Base-by-base conservation (phyloP, 192 early-diverging fungal genomes). In the Coemansia interrupta region DNA sequence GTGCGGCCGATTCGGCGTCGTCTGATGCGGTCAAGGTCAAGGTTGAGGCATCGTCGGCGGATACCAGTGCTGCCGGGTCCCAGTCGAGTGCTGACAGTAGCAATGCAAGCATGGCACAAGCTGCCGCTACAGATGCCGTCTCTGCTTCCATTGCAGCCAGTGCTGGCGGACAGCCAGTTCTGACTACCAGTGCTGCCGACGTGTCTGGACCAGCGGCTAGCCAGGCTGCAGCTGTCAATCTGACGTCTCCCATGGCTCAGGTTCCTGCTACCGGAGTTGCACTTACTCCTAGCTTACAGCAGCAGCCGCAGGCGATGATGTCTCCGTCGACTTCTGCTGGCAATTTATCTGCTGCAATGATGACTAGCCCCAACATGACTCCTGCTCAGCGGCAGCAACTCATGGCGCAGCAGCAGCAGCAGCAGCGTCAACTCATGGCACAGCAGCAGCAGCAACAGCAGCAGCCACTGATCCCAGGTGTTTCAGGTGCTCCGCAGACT, bases 311-410 rank as follows among this genome's bases (percentile, higher is more conserved):
- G 13, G 51, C 51, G 38, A 9, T 54, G 9, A n/a, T 61, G 19
- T 48, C 61, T n/a, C 60, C 50, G 22, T 18, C 22, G 13, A 12
- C 49, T 5, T 53, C 63, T 24, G 47, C 49, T 18, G 59, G 47
- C 22, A 20, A 38, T 26, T 22, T 49, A 0, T 19, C 64, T 4
- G 48, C 72, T 12, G 58, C 65, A 23, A 65, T 65, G 58, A 54
- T 68, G 54, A 58, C 68, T 17, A 60, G 19, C 10, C 11, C 56
- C 30, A 55, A 54, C 18, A 40, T 69, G 58, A 54, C 62, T 12
- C 66, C 61, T 9, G 66, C 47, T 15, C 73, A 76, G 67, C 62
- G 67, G 5, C 73, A 70, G 26, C 26, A 45, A 26, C 24, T 66
- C 0, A 5, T 64, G 11, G 1, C 49, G 1, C 54, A 59, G 15